phyloP scores from a whole-genome alignment of 306 rosid genomes.

The Begonia masoniana region DNA sequence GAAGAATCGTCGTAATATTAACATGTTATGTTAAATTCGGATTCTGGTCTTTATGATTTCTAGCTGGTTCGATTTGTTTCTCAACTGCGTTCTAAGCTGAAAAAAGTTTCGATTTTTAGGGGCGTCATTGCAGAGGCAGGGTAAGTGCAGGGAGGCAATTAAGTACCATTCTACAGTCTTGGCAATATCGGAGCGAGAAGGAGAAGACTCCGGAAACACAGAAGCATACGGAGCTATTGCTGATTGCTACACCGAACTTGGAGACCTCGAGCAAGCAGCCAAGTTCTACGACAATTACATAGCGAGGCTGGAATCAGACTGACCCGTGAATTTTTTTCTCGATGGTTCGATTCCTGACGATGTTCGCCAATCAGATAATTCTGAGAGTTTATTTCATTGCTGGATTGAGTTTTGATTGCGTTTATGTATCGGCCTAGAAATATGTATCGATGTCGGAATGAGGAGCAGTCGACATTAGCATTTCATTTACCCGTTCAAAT shows the following conservation, averaged over 20 bases:
- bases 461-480: no score
- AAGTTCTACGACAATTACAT: conserved; percentile 65
- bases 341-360: background rate
- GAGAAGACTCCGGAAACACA: conserved; percentile 76
- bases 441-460: no score
- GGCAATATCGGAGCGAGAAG: conserved; percentile 66
- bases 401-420: conserved; percentile 5
- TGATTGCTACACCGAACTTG: conserved; percentile 93
- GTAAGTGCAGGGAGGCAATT: conserved; percentile 71
- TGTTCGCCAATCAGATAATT: background rate
- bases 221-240: conserved; percentile 99
- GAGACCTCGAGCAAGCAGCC: conserved; percentile 88
- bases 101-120: conserved; percentile 29
- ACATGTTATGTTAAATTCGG: no score
- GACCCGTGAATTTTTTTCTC: conserved; percentile 2
- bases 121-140: conserved; percentile 88
- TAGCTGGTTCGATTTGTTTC: no score
- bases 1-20: no score
- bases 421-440: no score
- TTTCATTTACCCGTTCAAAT: no score
- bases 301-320: conserved; percentile 70
- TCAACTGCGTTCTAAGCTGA: background rate
- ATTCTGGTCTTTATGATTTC: no score
- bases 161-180: conserved; percentile 79
- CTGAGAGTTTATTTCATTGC: conserved; percentile 9